Base-by-base conservation (phyloP, 768 basidiomycete genomes). In the Boletellus ananas region DNA sequence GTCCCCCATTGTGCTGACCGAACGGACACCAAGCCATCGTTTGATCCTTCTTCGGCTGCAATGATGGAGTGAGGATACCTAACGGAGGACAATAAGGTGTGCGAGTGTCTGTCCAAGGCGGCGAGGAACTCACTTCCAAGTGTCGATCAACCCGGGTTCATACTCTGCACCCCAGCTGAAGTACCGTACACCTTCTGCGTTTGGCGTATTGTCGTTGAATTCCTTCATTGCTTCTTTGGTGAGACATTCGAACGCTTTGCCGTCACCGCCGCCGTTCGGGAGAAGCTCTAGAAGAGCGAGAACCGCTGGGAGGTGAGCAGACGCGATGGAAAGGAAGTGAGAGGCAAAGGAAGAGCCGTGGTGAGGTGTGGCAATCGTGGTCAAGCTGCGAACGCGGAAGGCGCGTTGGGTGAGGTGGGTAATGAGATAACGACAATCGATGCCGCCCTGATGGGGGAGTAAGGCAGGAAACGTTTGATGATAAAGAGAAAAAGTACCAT, bases 101-200 rank as follows among this genome's bases (percentile, higher is more conserved):
- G 41, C 43, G 3, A 52, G 35, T 31, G 17, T 34, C 16, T 38
- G 21, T 38, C 7, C 3, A 21, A 38, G 40, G 17, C 0, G 18
- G 11, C 3, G 13, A 20, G 5, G 40, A 31, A 49, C 75, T 59
- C 51, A 68, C 71, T 87, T 87, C 83, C 90, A 96, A 0, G 92
- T 88, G 68, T 98, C 94, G 39, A 98, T 83, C 42, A 95, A 69
- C 1, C 90, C 88, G 6, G 96, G 95, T 14, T 87, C 80, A 62
- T 94, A 94, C 12, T 78, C 77, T 3, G 96, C 96, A 11, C 96
- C 96, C 90, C 93, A 99, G 61, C 90, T 93, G 58, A 90, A 95
- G 68, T 99, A 99, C 55, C 80, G 78, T 47, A 98, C 86, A 20
- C 79, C 81, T 1, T 79, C 74, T 0, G 85, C 78, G 58, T 98